phyloP scores from a whole-genome alignment of 768 basidiomycete genomes.

The Basidioascus undulatus region DNA sequence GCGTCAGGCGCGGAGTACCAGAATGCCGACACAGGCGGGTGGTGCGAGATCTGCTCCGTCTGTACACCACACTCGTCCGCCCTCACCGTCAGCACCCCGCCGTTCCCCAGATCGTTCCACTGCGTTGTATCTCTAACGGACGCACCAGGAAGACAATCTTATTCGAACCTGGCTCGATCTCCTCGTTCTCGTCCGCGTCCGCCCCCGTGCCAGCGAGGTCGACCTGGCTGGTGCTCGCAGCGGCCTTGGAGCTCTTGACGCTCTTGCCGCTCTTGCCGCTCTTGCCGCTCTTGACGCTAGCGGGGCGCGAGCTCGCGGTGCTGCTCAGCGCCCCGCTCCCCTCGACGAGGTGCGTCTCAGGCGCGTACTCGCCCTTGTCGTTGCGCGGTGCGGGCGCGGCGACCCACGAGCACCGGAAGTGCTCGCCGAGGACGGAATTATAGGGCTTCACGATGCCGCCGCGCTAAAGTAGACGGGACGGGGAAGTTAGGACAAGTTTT shows the following conservation, averaged over 20 bases:
- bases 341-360: neutral
- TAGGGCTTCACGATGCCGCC: too few species aligned
- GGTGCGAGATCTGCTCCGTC: constrained; percentile 91
- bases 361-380: constrained; percentile 10
- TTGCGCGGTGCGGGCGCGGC: constrained; percentile 32
- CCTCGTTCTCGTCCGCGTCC: constrained; percentile 13
- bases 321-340: neutral
- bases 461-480: too few species aligned
- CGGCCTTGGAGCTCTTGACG: constrained; percentile 18
- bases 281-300: constrained; percentile 1
- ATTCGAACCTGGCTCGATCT: constrained; percentile 18
- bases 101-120: constrained; percentile 23
- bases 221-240: constrained; percentile 36
- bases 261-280: neutral
- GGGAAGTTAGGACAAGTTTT: too few species aligned
- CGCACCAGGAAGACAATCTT: too few species aligned
- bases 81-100: constrained; percentile 41
- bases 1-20: constrained; percentile 38
- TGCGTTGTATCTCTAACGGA: constrained; percentile 16
- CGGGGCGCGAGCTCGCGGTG: neutral
- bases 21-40: constrained; percentile 79
- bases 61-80: constrained; percentile 5
- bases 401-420: constrained; percentile 74
- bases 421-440: constrained; percentile 66
- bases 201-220: constrained; percentile 24